These are phyloP conservation scores for Leccinum imitatum DNA, from an alignment of 768 basidiomycete species.

Conservation along the genomic window DNA sequence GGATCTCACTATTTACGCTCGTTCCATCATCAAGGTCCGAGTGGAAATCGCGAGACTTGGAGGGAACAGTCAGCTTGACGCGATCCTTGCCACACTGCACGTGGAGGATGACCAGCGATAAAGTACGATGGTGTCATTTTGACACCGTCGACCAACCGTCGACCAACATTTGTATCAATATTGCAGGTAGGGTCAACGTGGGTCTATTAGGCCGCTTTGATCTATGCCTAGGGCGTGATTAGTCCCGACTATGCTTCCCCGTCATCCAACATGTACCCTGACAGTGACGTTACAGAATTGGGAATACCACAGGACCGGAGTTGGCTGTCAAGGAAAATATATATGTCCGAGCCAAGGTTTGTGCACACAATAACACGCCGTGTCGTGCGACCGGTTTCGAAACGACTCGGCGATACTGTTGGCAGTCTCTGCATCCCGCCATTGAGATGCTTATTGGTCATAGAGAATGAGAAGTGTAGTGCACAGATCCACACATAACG, in stretches of 20 bases:
- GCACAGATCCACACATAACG: neutral
- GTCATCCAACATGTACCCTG: neutral
- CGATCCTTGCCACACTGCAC: conserved; percentile 54
- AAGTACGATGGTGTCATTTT: neutral
- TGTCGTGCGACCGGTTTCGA: no score
- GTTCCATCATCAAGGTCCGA: conserved; percentile 35
- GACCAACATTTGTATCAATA: neutral
- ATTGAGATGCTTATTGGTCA: neutral
- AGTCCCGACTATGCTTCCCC: neutral
- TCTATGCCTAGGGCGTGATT: no score
- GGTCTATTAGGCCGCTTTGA: neutral
- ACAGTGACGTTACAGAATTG: neutral
- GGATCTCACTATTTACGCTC: neutral
- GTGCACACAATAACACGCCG: no score
- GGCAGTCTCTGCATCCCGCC: neutral
- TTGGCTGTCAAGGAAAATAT: no score
- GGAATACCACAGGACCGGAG: no score
- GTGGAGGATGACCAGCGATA: conserved; percentile 30
- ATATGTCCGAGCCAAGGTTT: no score
- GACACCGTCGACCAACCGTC: neutral
- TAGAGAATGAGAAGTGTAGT: neutral
- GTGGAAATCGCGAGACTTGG: conserved; percentile 73
- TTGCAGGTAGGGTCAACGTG: neutral
- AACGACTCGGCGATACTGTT: no score
- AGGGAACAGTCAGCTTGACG: conserved; percentile 67